Evolutionary conservation across 352 stramenopile species (phyloP).

Genomic region (Plasmopara halstedii): DNA sequence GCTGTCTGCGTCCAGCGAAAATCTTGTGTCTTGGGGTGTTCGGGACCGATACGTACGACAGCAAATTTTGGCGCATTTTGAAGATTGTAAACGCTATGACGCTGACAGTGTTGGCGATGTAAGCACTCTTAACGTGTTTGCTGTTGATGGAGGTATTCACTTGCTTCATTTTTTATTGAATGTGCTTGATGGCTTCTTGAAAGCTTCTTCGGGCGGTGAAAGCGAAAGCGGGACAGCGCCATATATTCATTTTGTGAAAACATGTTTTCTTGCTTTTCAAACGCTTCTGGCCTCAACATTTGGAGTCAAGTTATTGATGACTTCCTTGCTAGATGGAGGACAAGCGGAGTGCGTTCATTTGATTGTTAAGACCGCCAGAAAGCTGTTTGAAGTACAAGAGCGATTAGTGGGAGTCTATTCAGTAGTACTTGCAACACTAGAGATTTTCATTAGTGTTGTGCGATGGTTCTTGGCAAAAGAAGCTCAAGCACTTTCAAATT

Average conservation of each 20-base stretch:
- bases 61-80: constrained; percentile 36
- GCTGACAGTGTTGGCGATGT: background rate
- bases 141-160: constrained; percentile 41
- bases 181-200: constrained; percentile 50
- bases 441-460: constrained; percentile 48
- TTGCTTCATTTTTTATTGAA: constrained; percentile 42
- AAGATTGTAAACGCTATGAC: background rate
- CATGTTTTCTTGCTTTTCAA: constrained; percentile 35
- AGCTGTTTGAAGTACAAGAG: constrained; percentile 57
- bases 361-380: constrained; percentile 45
- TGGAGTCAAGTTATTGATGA: constrained; percentile 38
- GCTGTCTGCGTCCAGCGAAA: constrained; percentile 51
- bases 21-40: constrained; percentile 63
- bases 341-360: constrained; percentile 49
- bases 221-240: constrained; percentile 20
- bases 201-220: constrained; percentile 8
- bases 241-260: constrained; percentile 42
- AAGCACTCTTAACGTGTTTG: constrained; percentile 5
- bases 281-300: constrained; percentile 25
- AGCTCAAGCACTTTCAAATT: constrained; percentile 20
- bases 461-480: constrained; percentile 54
- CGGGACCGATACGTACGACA: constrained; percentile 43
- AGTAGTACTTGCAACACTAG: constrained; percentile 38
- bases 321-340: constrained; percentile 29
- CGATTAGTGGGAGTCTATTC: constrained; percentile 41